Percentiles rank a stretch among this genome's conserved stretches.
Evolutionary conservation across 2,329 filamentous ascomycete genomes (phyloP).

Genomic region (Ascochyta fabae): DNA sequence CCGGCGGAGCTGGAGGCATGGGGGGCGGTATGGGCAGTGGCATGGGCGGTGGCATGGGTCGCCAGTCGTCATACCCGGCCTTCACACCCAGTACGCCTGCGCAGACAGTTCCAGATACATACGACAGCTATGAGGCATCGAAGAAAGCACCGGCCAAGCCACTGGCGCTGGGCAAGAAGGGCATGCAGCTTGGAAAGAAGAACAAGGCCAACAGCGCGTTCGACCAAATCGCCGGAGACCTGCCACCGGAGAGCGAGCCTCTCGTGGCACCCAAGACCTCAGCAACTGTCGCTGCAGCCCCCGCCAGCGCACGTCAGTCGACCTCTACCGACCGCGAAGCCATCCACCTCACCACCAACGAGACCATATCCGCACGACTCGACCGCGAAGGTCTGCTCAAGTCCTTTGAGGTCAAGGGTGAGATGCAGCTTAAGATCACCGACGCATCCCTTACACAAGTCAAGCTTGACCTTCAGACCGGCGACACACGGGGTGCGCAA

Average conservation of each 20-base stretch:
- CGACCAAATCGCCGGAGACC: slow-evolving; percentile 88
- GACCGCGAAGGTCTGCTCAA: slow-evolving; percentile 87
- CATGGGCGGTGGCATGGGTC: slow-evolving; percentile 59
- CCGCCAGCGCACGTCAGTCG: slow-evolving; percentile 63
- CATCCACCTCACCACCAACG: slow-evolving; percentile 85
- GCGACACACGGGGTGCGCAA: slow-evolving; percentile 81
- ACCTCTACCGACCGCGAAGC: slow-evolving; percentile 79
- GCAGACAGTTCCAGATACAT: slow-evolving; percentile 73
- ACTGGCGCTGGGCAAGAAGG: slow-evolving; percentile 85
- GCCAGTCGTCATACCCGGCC: slow-evolving; percentile 83
- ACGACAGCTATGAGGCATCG: slow-evolving; percentile 97
- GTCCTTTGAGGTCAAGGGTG: slow-evolving; percentile 87
- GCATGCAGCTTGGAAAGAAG: slow-evolving; percentile 99
- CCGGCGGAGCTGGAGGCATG: slow-evolving; percentile 32
- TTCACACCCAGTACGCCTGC: slow-evolving; percentile 83
- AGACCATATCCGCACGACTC: slow-evolving; percentile 88
- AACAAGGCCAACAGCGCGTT: slow-evolving; percentile 98
- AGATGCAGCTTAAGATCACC: slow-evolving; percentile 87
- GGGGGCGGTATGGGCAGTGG: slow-evolving; percentile 48
- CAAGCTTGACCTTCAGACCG: slow-evolving; percentile 79
- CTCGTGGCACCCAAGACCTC: slow-evolving; percentile 66
- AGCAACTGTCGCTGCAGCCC: slow-evolving; percentile 60
- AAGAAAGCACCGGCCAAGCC: slow-evolving; percentile 86
- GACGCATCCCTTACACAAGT: slow-evolving; percentile 90
- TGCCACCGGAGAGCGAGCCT: slow-evolving; percentile 86